Conservation (phyloP, 305 asterid genomes). For the Fraxinus albicans region DNA sequence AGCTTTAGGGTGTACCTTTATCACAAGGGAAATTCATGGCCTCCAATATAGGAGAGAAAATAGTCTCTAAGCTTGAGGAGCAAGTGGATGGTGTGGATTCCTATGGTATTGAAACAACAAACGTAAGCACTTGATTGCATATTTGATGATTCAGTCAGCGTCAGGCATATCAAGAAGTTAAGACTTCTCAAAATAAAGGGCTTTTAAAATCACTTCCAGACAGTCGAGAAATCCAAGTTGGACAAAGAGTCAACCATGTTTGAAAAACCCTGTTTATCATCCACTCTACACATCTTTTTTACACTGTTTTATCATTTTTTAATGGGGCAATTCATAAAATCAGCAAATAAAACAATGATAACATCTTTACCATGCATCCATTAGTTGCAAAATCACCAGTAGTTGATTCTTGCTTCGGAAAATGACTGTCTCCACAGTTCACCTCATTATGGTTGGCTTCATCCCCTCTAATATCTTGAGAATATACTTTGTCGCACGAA, state of each 20-base stretch:
- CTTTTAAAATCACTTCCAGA: neutral
- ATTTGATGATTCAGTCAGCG: neutral
- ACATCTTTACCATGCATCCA: constrained; percentile 47
- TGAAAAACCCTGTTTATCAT: neutral
- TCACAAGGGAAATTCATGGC: constrained; percentile 44
- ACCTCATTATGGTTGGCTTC: constrained; percentile 38
- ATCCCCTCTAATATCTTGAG: constrained; percentile 35
- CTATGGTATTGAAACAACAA: constrained; percentile 38
- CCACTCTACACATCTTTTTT: neutral
- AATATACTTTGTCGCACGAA: constrained; percentile 30
- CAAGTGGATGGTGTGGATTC: constrained; percentile 51
- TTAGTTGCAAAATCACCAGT: constrained; percentile 33
- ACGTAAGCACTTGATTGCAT: constrained; percentile 22
- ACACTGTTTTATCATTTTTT: neutral
- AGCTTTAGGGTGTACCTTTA: constrained; percentile 50
- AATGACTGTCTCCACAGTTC: constrained; percentile 34
- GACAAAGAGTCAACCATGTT: neutral
- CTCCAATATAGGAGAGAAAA: constrained; percentile 79
- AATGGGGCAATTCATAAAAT: neutral
- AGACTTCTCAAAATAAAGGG: neutral
- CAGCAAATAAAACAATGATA: constrained; percentile 11
- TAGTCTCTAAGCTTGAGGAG: constrained; percentile 63
- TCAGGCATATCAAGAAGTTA: neutral
- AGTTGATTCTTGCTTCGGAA: constrained; percentile 35
- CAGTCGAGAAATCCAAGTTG: neutral